Base-by-base conservation (phyloP, 2,329 filamentous ascomycete species). In the Exophiala sp. region DNA sequence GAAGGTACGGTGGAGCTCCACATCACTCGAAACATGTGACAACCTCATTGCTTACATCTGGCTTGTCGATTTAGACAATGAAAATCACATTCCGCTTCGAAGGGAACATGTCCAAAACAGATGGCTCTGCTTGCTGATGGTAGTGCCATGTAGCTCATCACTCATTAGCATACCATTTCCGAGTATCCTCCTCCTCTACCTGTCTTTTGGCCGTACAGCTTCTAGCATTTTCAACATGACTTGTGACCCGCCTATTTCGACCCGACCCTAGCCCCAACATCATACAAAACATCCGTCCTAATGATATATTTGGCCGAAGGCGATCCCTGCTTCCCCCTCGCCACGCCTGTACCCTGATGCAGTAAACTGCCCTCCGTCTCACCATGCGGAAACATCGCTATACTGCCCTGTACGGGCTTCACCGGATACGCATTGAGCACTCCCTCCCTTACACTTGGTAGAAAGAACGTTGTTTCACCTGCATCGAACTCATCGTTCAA, bases 401-500 rank as follows among this genome's bases (percentile, higher is more conserved):
- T 82, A 42, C 77, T 79, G 3, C 86, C 86, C 79, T 87, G 86
- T 8, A 87, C 79, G 0, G 86, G 86, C 51, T 81, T 79, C 0
- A 89, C 79, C 0, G 84, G 82, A 61, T 88, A 87, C 0, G 85
- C 85, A 61, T 88, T 87, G 60, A 89, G 76, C 0, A 77, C 78
- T 0, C 85, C 85, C 58, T 89, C 85, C 14, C 77, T 74, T 0
- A 79, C 74, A 3, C 80, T 83, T 0, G 86, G 86, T 3, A 87
- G 68, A 67, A 88, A 88, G 63, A 86, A 88, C 0, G 84, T 87
- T 0, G 85, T 88, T 67, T 88, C 85, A 20, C 85, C 85, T 8
- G 83, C 84, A 60, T 85, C 81, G 49, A 88, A 88, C 53, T 88
- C 85, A 57, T 88, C 85, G 46, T 87, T 87, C 2, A 88, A 73